Evolutionary conservation across 1,284 basidiomycete species (phyloP).

Genomic region (Trichosporon ovoides): DNA sequence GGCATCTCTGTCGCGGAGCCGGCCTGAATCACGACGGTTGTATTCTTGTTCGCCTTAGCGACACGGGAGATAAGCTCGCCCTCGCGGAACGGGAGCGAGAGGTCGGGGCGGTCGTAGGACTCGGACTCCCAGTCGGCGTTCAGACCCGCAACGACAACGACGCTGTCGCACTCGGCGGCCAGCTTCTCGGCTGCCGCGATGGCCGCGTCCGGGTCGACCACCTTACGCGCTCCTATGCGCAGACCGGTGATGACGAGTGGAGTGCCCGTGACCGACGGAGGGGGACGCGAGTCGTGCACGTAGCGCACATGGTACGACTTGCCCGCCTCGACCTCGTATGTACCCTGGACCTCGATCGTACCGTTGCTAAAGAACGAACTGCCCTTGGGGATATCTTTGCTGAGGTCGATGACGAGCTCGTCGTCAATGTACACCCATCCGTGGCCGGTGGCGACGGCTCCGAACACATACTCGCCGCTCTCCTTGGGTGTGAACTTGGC

Average conservation of each 20-base stretch:
- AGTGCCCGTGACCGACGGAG: conserved; percentile 53
- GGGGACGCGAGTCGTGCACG: conserved; percentile 27
- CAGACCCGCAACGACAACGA: conserved; percentile 60
- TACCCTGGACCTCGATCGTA: conserved; percentile 20
- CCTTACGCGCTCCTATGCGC: conserved; percentile 47
- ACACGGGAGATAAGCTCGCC: conserved; percentile 66
- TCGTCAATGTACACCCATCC: conserved; percentile 58
- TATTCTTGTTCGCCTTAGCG: conserved; percentile 60
- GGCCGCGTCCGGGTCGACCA: conserved; percentile 56
- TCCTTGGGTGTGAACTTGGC: conserved; percentile 25
- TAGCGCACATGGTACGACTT: conserved; percentile 26
- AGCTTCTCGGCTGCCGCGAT: conserved; percentile 58
- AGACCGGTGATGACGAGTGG: conserved; percentile 28
- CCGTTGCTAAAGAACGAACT: conserved; percentile 27
- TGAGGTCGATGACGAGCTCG: conserved; percentile 62
- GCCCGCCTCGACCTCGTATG: conserved; percentile 25
- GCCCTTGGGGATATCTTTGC: conserved; percentile 47
- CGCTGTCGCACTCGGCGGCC: conserved; percentile 58
- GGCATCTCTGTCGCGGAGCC: conserved; percentile 67
- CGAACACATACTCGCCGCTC: conserved; percentile 32
- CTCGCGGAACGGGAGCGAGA: conserved; percentile 46
- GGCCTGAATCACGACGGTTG: conserved; percentile 69
- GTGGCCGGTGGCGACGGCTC: conserved; percentile 27
- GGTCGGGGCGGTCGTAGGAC: conserved; percentile 44
- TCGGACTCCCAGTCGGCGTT: conserved; percentile 53